Base-by-base conservation (phyloP, 2,329 filamentous ascomycete genomes). In the Torrubiella hemipterigena region DNA sequence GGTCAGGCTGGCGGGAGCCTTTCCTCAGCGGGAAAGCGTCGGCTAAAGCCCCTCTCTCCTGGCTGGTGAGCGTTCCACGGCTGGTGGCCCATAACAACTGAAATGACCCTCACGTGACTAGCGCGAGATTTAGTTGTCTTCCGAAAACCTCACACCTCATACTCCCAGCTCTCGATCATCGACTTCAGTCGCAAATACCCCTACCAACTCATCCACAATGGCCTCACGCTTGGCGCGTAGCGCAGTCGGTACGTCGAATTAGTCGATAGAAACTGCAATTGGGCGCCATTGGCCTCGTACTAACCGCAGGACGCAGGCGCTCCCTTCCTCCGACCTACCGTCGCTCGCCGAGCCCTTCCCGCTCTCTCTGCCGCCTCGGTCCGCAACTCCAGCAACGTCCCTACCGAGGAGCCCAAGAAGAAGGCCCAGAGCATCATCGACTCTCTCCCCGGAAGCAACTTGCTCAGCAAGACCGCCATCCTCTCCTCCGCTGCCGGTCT, bases 351-450 rank as follows among this genome's bases (percentile, higher is more conserved):
- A 61, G 64, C 73, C 54, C 63, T 87, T 53, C 81, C 84, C 61
- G 76, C 82, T 56, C 51, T 89, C 63, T 69, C 73, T 56, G 71
- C 76, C 51, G 72, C 77, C 50, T 63, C 73, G 47, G 69, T 65
- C 43, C 80, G 84, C 56, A 70, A 74, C 57, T 66, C 73, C 50
- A 87, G 84, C 54, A 80, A 77, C 58, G 75, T 89, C 34, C 84
- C 87, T 40, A 61, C 77, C 49, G 77, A 91, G 62, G 84, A 94
- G 52, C 89, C 93, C 56, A 87, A 94, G 73, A 83, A 82, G 69
- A 94, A 93, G 76, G 91, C 91, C 38, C 82, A 93, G 68, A 93
- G 86, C 43, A 82, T 98, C 62, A 69, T 98, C 54, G 86, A 98
- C 52, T 69, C 87, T 42, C 74, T 98, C 33, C 91, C 91, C 52